Percentiles rank a stretch among this genome's conserved stretches.
Conservation (phyloP, 805 yeast genomes). For the Pichia nakasei region DNA sequence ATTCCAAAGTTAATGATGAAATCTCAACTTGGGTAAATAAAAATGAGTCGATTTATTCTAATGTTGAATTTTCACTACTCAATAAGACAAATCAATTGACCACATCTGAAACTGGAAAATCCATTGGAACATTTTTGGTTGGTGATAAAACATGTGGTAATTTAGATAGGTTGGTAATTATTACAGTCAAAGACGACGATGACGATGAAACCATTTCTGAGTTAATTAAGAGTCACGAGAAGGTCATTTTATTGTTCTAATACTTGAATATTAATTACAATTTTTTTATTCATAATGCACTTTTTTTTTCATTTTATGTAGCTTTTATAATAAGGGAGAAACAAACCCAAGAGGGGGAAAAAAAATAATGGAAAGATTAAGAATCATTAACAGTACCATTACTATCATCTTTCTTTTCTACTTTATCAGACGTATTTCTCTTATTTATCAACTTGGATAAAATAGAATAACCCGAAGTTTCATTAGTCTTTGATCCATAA, state of each 20-base stretch:
- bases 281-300: no score
- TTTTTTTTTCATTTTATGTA: no score
- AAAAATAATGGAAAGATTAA: no score
- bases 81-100: neutral
- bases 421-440: neutral
- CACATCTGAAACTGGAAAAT: neutral
- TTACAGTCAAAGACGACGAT: neutral
- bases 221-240: neutral
- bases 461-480: neutral
- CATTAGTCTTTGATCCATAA: neutral
- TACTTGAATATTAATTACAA: no score
- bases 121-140: neutral
- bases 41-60: conserved; percentile 2
- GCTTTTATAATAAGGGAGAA: no score
- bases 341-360: no score
- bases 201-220: neutral
- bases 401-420: neutral
- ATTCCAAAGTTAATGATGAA: neutral
- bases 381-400: neutral
- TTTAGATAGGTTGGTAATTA: neutral
- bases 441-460: neutral
- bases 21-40: neutral
- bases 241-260: neutral
- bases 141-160: neutral
- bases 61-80: conserved; percentile 3